Evolutionary conservation across 2,329 filamentous ascomycete genomes (phyloP).

Genomic region (Sclerotinia subarctica): DNA sequence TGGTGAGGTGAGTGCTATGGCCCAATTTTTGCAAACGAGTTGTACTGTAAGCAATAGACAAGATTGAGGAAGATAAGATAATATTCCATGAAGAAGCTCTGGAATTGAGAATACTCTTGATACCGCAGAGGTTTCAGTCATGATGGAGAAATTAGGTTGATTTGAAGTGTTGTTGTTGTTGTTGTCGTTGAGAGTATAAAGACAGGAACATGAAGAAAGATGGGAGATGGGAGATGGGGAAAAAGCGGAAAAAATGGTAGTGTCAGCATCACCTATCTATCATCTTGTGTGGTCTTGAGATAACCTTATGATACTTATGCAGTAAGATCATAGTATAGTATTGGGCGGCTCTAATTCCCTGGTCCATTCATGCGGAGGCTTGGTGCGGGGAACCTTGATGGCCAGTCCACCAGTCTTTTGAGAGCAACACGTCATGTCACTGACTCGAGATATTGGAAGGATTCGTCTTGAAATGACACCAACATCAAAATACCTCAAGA

Average conservation of each 20-base stretch:
- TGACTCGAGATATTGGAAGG: background rate
- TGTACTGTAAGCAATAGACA: slow-evolving; percentile 3
- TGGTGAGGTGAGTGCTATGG: slow-evolving; percentile 10
- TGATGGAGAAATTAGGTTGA: background rate
- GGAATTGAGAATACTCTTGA: slow-evolving; percentile 13
- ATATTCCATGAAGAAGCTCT: slow-evolving; percentile 12
- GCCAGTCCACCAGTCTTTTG: background rate
- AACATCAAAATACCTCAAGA: background rate
- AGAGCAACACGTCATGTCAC: background rate
- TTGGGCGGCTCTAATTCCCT: background rate
- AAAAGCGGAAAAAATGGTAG: background rate
- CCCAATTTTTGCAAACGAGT: slow-evolving; percentile 13
- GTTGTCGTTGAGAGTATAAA: background rate
- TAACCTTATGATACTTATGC: background rate
- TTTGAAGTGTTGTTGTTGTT: background rate
- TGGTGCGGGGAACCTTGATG: slow-evolving; percentile 11
- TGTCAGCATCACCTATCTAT: background rate
- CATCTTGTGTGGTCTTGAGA: too few species aligned
- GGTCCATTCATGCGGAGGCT: background rate
- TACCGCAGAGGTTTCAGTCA: slow-evolving; percentile 6
- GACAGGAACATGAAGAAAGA: background rate
- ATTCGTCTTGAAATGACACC: background rate
- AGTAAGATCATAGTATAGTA: background rate
- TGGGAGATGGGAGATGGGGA: too few species aligned
- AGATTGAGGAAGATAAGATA: slow-evolving; percentile 19